Evolutionary conservation across 352 stramenopile species (phyloP), one percentile per base, ranked within the genome.

Genomic region (Plasmopara muralis): DNA sequence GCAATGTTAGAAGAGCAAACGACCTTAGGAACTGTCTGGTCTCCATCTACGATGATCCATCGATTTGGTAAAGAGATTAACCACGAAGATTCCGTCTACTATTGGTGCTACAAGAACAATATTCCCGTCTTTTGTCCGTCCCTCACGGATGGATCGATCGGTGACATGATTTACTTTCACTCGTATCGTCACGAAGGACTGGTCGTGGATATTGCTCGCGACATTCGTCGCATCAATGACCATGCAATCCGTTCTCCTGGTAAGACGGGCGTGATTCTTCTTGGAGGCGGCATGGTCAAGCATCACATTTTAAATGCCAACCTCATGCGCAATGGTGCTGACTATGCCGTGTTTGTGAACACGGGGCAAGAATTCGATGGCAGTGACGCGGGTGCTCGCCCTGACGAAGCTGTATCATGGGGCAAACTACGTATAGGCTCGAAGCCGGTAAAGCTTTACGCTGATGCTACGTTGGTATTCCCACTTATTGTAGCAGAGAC

Each of bases 121-220:
- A 99, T 99, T 65, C 97, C 97, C 6, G 93, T 99, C 6, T 99
- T 99, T 69, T 99, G 96, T 65, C 97, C 97, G 0, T 96, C 97
- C 12, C 73, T 99, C 38, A 99, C 97, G 31, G 97, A 99, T 72
- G 97, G 97, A 43, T 98, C 87, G 39, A 95, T 99, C 51, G 97
- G 97, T 34, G 97, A 99, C 67, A 99, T 99, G 97, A 89, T 99
- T n/a, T 99, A 98, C 81, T 99, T 99, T 66, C 96, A 99, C 71
- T 98, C 93, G 52, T 99, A 99, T 83, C 98, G 98, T 64, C 88
- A 97, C 16, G 84, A 92, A 39, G 97, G 97, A 4, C 95, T 99
- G 44, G 66, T 99, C 8, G 60, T 99, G 9, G 97, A 99, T 63
- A 97, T 99, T 55, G 89, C 85, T 14, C 85, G 92, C 46, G 97